Percentiles rank a stretch among this genome's conserved stretches.
Conservation (phyloP, 345 rosid genomes). For the Salix brachista region DNA sequence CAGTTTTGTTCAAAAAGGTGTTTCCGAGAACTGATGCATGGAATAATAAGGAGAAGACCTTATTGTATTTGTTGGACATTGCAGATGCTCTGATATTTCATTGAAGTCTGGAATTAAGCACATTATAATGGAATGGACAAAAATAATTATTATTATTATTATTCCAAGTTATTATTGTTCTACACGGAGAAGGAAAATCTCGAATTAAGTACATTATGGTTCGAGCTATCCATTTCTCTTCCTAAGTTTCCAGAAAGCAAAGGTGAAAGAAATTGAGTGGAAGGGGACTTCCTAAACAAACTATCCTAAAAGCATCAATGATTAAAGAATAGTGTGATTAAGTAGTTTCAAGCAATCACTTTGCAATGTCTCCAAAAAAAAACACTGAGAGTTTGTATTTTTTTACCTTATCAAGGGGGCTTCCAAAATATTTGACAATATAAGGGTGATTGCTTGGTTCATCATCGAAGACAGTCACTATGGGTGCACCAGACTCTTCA, state of each 20-base stretch:
- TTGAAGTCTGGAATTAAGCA: not conserved
- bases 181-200: not conserved
- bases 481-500: conserved; percentile 67
- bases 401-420: conserved; percentile 63
- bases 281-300: not conserved
- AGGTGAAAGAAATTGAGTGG: not conserved
- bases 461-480: conserved; percentile 61
- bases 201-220: not conserved
- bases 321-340: not conserved
- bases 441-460: conserved; percentile 77
- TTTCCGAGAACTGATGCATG: not conserved
- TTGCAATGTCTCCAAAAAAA: not conserved
- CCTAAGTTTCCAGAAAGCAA: not conserved
- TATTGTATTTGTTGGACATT: not conserved
- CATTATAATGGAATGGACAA: not conserved
- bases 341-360: not conserved
- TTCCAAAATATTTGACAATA: conserved; percentile 73
- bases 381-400: not conserved
- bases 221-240: not conserved
- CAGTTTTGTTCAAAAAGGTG: not conserved
- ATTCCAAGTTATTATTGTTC: not conserved
- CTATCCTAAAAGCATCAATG: not conserved
- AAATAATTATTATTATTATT: not conserved
- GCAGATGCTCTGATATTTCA: not conserved
- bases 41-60: not conserved